Evolutionary conservation across 257 asterid genomes (phyloP).

Genomic region (Osmanthus fragrans): DNA sequence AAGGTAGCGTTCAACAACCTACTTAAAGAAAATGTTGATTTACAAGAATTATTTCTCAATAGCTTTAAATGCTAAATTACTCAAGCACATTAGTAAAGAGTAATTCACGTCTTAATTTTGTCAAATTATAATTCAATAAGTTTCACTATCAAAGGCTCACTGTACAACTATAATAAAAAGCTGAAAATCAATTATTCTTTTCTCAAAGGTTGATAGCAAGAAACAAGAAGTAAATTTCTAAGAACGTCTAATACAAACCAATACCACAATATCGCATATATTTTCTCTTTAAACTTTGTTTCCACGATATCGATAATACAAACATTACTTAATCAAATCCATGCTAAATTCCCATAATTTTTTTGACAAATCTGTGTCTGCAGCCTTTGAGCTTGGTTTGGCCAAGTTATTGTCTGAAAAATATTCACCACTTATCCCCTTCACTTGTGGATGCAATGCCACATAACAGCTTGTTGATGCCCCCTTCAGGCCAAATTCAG

Average conservation of each 20-base stretch:
- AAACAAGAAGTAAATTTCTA: no score
- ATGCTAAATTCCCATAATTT: slow-evolving; percentile 78
- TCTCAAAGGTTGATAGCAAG: no score
- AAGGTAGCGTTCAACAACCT: no score
- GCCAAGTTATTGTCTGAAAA: slow-evolving; percentile 62
- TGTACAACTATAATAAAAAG: no score
- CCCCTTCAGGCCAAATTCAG: slow-evolving; percentile 39
- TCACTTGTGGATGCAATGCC: slow-evolving; percentile 73
- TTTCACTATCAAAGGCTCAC: no score
- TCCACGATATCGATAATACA: background rate
- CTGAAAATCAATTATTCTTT: no score
- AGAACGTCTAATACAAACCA: background rate
- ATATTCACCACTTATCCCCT: slow-evolving; percentile 65
- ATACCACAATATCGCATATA: background rate
- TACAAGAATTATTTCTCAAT: no score
- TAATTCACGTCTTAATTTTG: no score
- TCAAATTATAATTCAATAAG: no score
- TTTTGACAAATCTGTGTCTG: slow-evolving; percentile 53
- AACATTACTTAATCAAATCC: slow-evolving; percentile 35
- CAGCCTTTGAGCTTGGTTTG: slow-evolving; percentile 37
- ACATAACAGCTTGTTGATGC: slow-evolving; percentile 79
- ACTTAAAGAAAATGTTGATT: no score
- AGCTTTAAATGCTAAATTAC: no score
- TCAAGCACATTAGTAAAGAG: no score
- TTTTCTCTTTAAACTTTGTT: background rate